These are phyloP conservation scores for Brassica hybrid DNA, from an alignment of 441 rosid species.

Conservation along the genomic window DNA sequence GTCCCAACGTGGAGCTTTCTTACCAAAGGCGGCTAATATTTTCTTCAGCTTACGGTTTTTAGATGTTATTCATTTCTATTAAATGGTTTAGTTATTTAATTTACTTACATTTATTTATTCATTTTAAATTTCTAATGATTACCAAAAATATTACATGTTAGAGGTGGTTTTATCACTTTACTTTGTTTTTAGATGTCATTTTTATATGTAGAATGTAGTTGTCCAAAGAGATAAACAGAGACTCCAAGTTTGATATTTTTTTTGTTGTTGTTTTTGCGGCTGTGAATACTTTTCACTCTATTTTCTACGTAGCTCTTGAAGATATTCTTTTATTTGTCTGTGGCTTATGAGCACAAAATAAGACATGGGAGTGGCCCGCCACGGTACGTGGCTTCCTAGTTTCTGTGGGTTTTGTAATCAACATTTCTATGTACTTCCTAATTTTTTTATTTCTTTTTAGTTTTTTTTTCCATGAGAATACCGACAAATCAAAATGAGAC, in stretches of 20 bases:
- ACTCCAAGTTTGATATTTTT: not conserved
- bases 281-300: not conserved
- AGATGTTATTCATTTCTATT: not conserved
- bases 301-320: not conserved
- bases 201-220: not conserved
- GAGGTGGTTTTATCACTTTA: not conserved
- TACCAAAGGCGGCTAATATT: not conserved
- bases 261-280: not conserved
- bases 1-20: not conserved
- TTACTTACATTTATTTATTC: not conserved
- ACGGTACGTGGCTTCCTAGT: conserved; percentile 10
- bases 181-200: not conserved
- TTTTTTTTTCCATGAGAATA: not conserved
- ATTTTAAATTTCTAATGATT: not conserved
- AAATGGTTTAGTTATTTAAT: not conserved
- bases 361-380: conserved; percentile 9
- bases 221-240: conserved; percentile 2
- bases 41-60: not conserved
- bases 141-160: not conserved
- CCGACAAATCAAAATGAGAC: conserved; percentile 2
- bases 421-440: not conserved
- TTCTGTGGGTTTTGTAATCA: not conserved
- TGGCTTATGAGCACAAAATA: not conserved
- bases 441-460: not conserved
- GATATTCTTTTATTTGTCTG: not conserved